Percentiles rank a stretch among this genome's conserved stretches.
phyloP scores from a whole-genome alignment of 768 basidiomycete species.

The Suillus tomentosus region DNA sequence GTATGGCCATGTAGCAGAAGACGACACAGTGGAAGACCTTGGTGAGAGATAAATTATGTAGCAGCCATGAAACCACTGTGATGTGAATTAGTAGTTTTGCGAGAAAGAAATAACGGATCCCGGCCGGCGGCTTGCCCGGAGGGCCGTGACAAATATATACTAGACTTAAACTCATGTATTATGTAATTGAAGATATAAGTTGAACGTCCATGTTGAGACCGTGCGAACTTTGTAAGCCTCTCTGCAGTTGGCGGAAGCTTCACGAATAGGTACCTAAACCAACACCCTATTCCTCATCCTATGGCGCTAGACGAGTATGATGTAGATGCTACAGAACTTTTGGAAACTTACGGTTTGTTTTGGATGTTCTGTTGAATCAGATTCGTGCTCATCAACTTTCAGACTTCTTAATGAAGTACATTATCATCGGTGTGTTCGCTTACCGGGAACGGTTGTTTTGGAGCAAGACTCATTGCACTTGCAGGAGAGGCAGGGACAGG shows the following conservation, averaged over 20 bases:
- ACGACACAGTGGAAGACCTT: no score
- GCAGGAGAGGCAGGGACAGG: constrained; percentile 95
- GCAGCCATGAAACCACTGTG: no score
- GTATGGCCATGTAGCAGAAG: no score
- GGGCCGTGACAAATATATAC: no score
- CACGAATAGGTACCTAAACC: neutral
- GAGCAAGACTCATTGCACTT: constrained; percentile 13
- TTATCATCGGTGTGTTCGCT: constrained; percentile 76
- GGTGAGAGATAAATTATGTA: no score
- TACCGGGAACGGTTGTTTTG: constrained; percentile 11
- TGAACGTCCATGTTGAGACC: neutral
- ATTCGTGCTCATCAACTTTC: constrained; percentile 23
- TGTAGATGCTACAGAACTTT: constrained; percentile 84
- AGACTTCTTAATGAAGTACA: constrained; percentile 99
- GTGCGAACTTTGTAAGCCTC: neutral
- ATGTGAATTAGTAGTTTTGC: no score
- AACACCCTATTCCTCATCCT: constrained; percentile 23
- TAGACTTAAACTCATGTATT: neutral
- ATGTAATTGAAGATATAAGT: constrained; percentile 5
- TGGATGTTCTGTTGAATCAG: neutral
- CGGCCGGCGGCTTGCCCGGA: no score
- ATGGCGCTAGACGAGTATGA: constrained; percentile 72
- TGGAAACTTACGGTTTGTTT: constrained; percentile 87
- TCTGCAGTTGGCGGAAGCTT: neutral
- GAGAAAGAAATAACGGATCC: no score